A percentile compares a stretch with the other conserved stretches of the same genome.
These are phyloP conservation scores for Scutellaria barbata DNA, from an alignment of 257 asterid genomes.

Conservation along the genomic window DNA sequence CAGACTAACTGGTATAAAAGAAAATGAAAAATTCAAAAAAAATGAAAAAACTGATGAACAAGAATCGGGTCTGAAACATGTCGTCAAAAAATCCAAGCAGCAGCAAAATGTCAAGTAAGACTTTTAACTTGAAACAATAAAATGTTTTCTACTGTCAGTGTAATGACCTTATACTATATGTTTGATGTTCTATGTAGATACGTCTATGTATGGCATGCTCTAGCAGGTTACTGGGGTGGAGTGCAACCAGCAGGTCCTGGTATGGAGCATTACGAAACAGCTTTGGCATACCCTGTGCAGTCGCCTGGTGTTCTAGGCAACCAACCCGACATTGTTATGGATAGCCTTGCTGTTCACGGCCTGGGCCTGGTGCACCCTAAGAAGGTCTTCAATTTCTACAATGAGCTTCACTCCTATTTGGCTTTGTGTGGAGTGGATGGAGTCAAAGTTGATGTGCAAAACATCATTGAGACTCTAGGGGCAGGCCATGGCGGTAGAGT, in stretches of 20 bases:
- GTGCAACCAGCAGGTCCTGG: conserved; percentile 84
- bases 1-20: conserved; percentile 88
- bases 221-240: conserved; percentile 96
- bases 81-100: conserved; percentile 72
- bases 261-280: conserved; percentile 79
- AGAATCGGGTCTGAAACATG: conserved; percentile 71
- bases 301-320: conserved; percentile 91
- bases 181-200: conserved; percentile 40
- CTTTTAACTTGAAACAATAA: conserved; percentile 16
- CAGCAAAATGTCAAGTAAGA: conserved; percentile 70
- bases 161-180: conserved; percentile 40
- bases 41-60: conserved; percentile 48
- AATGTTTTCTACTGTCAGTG: not conserved
- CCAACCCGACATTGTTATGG: conserved; percentile 97
- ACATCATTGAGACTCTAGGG: conserved; percentile 92
- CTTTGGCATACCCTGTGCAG: conserved; percentile 86
- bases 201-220: conserved; percentile 84
- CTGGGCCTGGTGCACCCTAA: conserved; percentile 87
- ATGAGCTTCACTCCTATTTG: conserved; percentile 86
- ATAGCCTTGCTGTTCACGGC: conserved; percentile 89
- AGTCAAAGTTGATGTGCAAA: conserved; percentile 96
- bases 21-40: conserved; percentile 75
- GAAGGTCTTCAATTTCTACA: conserved; percentile 83
- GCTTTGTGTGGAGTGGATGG: conserved; percentile 95
- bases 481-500: conserved; percentile 98